Conservation (phyloP, 306 rosid genomes). For the Arachis stenosperma region DNA sequence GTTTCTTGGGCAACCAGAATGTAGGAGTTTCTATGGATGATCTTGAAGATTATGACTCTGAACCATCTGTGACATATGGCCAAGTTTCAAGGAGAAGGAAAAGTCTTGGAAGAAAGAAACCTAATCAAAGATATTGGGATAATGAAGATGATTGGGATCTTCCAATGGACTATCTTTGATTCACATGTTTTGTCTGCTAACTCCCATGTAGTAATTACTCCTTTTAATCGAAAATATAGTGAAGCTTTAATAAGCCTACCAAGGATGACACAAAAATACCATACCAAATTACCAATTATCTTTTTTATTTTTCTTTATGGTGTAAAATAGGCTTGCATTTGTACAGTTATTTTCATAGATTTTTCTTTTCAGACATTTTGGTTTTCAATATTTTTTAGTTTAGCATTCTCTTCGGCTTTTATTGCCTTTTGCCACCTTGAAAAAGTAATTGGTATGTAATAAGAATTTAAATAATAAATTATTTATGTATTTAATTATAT, state of each 20-base stretch:
- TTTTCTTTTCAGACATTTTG: background rate
- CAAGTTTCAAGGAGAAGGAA: conserved; percentile 47
- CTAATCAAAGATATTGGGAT: conserved; percentile 51
- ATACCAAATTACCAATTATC: background rate
- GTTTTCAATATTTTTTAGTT: background rate
- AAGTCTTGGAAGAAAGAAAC: conserved; percentile 53
- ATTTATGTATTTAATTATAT: no score
- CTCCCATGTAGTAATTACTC: background rate
- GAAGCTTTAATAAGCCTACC: conserved; percentile 18
- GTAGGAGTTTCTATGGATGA: conserved; percentile 61
- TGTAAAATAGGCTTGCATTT: conserved; percentile 16
- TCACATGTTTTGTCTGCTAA: conserved; percentile 21
- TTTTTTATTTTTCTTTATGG: background rate
- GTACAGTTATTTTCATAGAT: conserved; percentile 31
- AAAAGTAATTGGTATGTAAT: no score
- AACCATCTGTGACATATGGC: conserved; percentile 47
- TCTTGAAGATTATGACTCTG: conserved; percentile 61
- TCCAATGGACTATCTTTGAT: conserved; percentile 85
- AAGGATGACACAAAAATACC: background rate
- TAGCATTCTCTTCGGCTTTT: background rate
- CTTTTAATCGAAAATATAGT: no score
- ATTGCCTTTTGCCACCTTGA: no score
- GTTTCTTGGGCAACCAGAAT: conserved; percentile 71
- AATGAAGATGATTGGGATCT: conserved; percentile 78
- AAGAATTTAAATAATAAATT: no score